A percentile compares a stretch with the other conserved stretches of the same genome.
Evolutionary conservation across 345 rosid species (phyloP).

Genomic region (Citrus medica): DNA sequence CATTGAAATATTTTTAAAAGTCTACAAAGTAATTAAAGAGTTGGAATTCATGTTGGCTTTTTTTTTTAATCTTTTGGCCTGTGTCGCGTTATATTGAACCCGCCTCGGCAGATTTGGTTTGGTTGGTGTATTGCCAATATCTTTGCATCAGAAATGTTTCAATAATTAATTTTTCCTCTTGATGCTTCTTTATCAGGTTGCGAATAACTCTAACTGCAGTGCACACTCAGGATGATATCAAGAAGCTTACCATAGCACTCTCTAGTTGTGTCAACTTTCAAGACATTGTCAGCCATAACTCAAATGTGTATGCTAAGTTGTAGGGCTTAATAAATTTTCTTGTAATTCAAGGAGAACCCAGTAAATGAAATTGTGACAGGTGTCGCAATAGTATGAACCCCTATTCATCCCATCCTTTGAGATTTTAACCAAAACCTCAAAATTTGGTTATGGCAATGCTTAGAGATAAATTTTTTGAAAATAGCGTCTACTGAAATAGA

Average conservation of each 20-base stretch:
- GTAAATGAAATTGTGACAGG: not conserved
- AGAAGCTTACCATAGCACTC: slow-evolving; percentile 63
- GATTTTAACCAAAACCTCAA: not conserved
- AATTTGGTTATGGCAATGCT: not conserved
- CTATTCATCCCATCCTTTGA: not conserved
- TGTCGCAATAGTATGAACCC: not conserved
- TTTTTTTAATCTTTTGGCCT: too few species aligned
- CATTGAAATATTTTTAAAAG: not conserved
- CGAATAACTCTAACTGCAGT: slow-evolving; percentile 74
- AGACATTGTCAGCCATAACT: slow-evolving; percentile 28
- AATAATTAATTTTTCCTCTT: not conserved
- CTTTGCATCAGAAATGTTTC: not conserved
- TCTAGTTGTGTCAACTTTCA: slow-evolving; percentile 49
- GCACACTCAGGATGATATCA: slow-evolving; percentile 71
- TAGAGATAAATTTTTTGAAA: not conserved
- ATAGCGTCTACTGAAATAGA: not conserved
- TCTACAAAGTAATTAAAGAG: not conserved
- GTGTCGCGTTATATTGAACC: not conserved
- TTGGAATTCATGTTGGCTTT: not conserved
- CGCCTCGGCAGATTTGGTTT: not conserved
- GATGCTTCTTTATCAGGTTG: slow-evolving; percentile 38
- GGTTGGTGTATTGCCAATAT: too few species aligned
- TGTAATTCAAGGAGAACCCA: not conserved
- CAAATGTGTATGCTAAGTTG: slow-evolving; percentile 40
- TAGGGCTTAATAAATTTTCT: slow-evolving; percentile 8